A percentile compares a stretch with the other conserved stretches of the same genome.
phyloP scores from a whole-genome alignment of 2,329 filamentous ascomycete species.

The Aspergillus melleus region DNA sequence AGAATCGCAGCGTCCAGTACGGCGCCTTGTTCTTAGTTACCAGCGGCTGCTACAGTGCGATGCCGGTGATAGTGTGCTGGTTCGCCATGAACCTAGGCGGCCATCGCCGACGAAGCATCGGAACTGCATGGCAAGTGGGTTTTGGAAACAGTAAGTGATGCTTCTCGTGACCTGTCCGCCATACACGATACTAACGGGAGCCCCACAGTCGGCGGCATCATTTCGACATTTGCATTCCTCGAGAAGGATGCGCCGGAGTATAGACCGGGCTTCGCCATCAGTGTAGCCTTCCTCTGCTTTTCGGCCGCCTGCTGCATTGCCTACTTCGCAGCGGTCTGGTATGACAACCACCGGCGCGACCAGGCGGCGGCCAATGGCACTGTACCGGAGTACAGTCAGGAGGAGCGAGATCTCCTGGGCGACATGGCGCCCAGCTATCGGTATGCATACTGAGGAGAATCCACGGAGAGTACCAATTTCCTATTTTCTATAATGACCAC shows the following conservation, averaged over 20 bases:
- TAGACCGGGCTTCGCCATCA: constrained; percentile 73
- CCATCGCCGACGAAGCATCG: constrained; percentile 69
- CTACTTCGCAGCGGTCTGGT: constrained; percentile 39
- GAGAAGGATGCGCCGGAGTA: constrained; percentile 67
- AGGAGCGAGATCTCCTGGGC: constrained; percentile 39
- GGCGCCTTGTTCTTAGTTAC: constrained; percentile 79
- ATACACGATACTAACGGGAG: constrained; percentile 8
- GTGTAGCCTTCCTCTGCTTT: constrained; percentile 70
- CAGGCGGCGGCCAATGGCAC: constrained; percentile 25
- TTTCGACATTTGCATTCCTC: constrained; percentile 71
- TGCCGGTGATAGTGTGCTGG: constrained; percentile 85
- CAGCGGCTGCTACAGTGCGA: constrained; percentile 78
- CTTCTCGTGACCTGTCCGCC: background rate
- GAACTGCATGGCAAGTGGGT: constrained; percentile 73
- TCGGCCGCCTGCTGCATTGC: constrained; percentile 54
- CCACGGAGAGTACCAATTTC: background rate
- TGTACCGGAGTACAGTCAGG: constrained; percentile 19
- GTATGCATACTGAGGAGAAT: constrained; percentile 33
- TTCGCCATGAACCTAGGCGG: constrained; percentile 78
- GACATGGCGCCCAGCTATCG: constrained; percentile 45
- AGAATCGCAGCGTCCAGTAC: constrained; percentile 67
- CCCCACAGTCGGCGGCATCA: constrained; percentile 66
- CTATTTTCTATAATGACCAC: background rate
- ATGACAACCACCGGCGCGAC: constrained; percentile 44
- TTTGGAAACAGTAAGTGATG: constrained; percentile 62